Conservation (phyloP, 768 basidiomycete species). For the Sporobolomyces phaffii region DNA sequence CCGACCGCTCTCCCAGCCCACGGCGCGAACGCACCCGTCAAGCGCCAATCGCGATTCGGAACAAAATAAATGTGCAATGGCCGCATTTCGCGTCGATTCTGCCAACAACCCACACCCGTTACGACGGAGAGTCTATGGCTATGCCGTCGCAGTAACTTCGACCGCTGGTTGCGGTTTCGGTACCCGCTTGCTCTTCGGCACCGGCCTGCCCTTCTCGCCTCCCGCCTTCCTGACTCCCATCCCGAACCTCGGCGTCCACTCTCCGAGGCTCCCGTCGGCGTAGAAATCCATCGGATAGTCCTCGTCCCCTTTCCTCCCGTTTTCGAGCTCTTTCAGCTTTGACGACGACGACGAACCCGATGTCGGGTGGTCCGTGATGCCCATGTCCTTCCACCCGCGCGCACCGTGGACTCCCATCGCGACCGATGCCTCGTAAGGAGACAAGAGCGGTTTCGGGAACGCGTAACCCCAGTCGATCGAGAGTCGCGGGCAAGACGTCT, state of each 20-base stretch:
- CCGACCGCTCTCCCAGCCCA: too few relatives aligned
- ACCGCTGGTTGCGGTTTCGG: neutral
- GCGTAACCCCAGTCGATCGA: constrained; percentile 99
- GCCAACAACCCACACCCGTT: too few relatives aligned
- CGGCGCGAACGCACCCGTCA: too few relatives aligned
- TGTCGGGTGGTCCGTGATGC: neutral
- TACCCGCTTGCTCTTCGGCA: constrained; percentile 28
- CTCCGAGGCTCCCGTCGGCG: constrained; percentile 48
- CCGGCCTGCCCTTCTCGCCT: constrained; percentile 34
- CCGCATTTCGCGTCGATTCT: too few relatives aligned
- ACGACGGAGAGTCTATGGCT: too few relatives aligned
- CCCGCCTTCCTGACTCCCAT: constrained; percentile 34
- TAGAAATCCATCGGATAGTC: constrained; percentile 98
- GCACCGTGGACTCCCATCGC: constrained; percentile 59
- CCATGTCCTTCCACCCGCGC: constrained; percentile 36
- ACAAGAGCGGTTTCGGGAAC: constrained; percentile 77
- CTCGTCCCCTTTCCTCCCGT: constrained; percentile 42
- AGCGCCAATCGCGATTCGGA: too few relatives aligned
- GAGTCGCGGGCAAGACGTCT: constrained; percentile 91
- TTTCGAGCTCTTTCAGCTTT: constrained; percentile 42
- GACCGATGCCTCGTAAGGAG: constrained; percentile 87
- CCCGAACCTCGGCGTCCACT: constrained; percentile 43
- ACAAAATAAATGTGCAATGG: too few relatives aligned
- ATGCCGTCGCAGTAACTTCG: neutral
- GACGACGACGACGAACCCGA: constrained; percentile 43